These are phyloP conservation scores for Dendrocalamus sinicus DNA, from an alignment of 176 grass and related monocot species.

Conservation along the genomic window DNA sequence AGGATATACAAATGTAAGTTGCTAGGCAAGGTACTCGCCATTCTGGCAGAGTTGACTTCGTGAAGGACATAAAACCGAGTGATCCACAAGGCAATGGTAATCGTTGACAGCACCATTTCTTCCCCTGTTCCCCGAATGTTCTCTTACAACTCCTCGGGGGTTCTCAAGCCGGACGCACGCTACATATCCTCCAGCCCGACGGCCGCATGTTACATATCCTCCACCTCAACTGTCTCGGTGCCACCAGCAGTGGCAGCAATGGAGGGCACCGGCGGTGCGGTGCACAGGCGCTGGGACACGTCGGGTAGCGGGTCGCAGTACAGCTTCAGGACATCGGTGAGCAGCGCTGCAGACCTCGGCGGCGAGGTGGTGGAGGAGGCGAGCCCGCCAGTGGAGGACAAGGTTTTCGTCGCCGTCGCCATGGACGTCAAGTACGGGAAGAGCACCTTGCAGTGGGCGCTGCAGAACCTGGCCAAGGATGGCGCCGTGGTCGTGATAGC, in stretches of 20 bases:
- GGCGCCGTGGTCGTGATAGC: slow-evolving; percentile 46
- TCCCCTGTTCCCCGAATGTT: background rate
- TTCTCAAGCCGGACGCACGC: background rate
- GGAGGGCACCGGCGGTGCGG: background rate
- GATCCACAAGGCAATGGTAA: background rate
- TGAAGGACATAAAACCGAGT: too few species aligned
- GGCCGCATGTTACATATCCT: background rate
- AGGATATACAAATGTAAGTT: too few species aligned
- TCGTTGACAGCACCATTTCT: background rate
- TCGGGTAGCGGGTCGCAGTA: slow-evolving; percentile 36
- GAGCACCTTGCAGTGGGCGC: slow-evolving; percentile 58
- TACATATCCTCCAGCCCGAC: background rate
- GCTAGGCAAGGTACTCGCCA: too few species aligned
- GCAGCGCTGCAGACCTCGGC: slow-evolving; percentile 13
- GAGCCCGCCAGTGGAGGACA: slow-evolving; percentile 23
- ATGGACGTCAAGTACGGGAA: slow-evolving; percentile 57
- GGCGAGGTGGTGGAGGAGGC: slow-evolving; percentile 21
- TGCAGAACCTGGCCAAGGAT: slow-evolving; percentile 59
- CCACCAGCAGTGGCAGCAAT: background rate
- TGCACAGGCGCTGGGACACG: slow-evolving; percentile 32
- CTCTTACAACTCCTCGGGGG: background rate
- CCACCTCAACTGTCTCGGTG: background rate
- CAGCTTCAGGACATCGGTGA: slow-evolving; percentile 52
- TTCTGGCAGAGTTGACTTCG: background rate
- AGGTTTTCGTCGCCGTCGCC: slow-evolving; percentile 65